These are phyloP conservation scores for Alisma plantagoaquatica DNA, from an alignment of 106 monocot species.

Conservation along the genomic window DNA sequence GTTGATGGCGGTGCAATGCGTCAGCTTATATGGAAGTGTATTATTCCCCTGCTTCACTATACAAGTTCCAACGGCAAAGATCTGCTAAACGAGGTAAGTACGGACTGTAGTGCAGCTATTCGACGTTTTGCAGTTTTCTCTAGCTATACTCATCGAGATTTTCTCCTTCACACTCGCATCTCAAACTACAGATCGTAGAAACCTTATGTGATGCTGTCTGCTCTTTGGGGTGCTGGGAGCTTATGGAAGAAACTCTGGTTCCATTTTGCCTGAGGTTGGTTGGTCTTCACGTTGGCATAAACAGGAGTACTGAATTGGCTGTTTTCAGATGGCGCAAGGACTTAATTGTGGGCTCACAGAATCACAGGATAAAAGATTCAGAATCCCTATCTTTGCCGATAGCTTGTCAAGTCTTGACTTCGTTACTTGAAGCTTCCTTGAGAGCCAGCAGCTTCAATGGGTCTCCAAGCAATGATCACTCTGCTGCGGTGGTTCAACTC, in stretches of 20 bases:
- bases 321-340: slow-evolving; percentile 19
- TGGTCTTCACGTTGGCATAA: slow-evolving; percentile 17
- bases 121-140: too few relatives aligned
- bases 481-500: background rate
- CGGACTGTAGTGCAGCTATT: too few relatives aligned
- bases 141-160: too few relatives aligned
- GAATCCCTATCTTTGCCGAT: slow-evolving; percentile 15
- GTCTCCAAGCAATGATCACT: background rate
- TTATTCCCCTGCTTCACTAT: slow-evolving; percentile 44
- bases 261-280: slow-evolving; percentile 58
- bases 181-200: slow-evolving; percentile 27
- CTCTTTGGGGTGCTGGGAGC: slow-evolving; percentile 26
- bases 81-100: slow-evolving; percentile 37
- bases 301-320: slow-evolving; percentile 13
- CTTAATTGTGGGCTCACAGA: background rate
- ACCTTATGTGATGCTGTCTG: slow-evolving; percentile 36
- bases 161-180: too few relatives aligned
- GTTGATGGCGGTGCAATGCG: slow-evolving; percentile 15
- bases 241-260: slow-evolving; percentile 38
- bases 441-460: background rate
- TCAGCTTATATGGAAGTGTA: slow-evolving; percentile 31
- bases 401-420: slow-evolving; percentile 39
- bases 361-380: background rate
- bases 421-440: slow-evolving; percentile 29
- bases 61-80: slow-evolving; percentile 27